Evolutionary conservation across 176 grass and related monocot species (phyloP), one percentile per base, ranked within the genome.

Genomic region (Oryza nivara): DNA sequence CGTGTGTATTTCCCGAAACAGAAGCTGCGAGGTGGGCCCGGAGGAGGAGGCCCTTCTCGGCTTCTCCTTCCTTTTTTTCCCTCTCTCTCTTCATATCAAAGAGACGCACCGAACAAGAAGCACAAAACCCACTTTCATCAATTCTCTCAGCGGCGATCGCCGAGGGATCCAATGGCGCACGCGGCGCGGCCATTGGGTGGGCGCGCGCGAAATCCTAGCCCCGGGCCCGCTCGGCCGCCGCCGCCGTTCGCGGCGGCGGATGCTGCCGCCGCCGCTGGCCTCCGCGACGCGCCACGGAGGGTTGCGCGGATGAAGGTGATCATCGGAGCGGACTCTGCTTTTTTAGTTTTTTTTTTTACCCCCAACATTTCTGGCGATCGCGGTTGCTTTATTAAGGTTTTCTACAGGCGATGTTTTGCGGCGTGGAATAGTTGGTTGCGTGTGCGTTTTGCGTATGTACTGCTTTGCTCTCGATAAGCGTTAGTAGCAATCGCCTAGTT

Each of bases 101-200:
- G 49, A 16, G 49, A 28, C 69, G 9, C 70, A 23, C 41, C 0
- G 4, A 13, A 13, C 79, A 68, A 26, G 6, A 68, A 41, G 11
- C 30, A 19, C 41, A 85, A 75, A 89, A 75, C 82, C 65, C 82
- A 30, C 78, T 58, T 43, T 65, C 64, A 35, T 45, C 34, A 43
- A 35, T 65, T 49, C 64, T 45, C 16, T 49, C 15, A 23, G 17
- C 36, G 74, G 25, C 72, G 30, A 43, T 52, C 64, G 49, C 20
- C 8, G 64, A 19, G 65, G 54, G 25, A 84, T 76, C 83, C 67
- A 67, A 90, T 90, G 84, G 74, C 23, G 74, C 54, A 28, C 17
- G 73, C 20, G 35, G 58, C 20, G 68, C 3, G 43, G 82, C 35
- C 65, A 35, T n/a, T 28, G n/a, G 40, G 14, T 61, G 48, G 36